Evolutionary conservation across 371 early-diverging fungal genomes (phyloP), one percentile per base, ranked within the genome.

Genomic region (Entomophthora muscae): DNA sequence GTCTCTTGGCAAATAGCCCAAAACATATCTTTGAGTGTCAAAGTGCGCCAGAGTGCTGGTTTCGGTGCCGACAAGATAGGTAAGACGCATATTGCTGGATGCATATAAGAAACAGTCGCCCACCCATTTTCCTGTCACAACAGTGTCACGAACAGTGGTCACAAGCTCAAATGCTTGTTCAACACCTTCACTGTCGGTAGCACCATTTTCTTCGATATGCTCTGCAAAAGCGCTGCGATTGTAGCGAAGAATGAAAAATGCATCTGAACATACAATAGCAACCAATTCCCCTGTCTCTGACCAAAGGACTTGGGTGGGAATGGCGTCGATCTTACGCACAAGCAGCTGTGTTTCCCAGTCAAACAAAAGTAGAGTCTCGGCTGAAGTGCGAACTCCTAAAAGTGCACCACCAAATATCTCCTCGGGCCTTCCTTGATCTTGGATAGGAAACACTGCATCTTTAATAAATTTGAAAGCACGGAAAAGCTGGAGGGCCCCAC

Each of bases 101-200:
- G 93, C 89, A 76, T 94, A 97, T 65, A 98, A 91, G 70, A 98
- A 93, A 73, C 98, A 95, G 73, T 95, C 95, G 28, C 96, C 98
- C 63, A 95, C 91, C 98, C 98, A 98, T 65, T 81, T 80, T 29
- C 94, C 98, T 1, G 93, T 91, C 69, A 83, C 83, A 52, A 96
- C 83, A 63, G 75, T 79, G 66, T 97, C 98, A 10, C 83, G 70
- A 63, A 95, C 81, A 68, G 96, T 95, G 29, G 86, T 79, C n/a
- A 93, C 79, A 70, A 97, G 89, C 62, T 95, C 94, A 66, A 98
- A 81, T 0, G 96, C 97, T 58, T 89, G 89, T 70, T 96, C 98
- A 28, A 94, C 86, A 52, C 98, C 98, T 69, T 96, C 97, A 67
- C 90, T 89, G 23, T 86, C 82, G 23, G 85, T 76, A 33, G 79